A percentile compares a stretch with the other conserved stretches of the same genome.
Evolutionary conservation across 495 filamentous ascomycete genomes (phyloP).

Genomic region (Choiromyces venosus): DNA sequence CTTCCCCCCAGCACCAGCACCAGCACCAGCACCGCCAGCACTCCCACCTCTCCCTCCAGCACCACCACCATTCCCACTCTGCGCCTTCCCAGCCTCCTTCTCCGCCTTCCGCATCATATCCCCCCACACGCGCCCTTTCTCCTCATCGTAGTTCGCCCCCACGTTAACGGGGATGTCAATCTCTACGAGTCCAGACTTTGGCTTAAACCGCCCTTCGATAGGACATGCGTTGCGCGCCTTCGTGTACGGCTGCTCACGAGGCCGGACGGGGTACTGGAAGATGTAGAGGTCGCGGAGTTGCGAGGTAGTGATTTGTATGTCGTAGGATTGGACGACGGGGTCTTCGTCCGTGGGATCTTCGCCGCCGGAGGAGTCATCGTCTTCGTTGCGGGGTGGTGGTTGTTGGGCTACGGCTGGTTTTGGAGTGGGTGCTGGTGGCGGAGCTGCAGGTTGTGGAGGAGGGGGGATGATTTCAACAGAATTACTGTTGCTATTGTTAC

Average conservation of each 20-base stretch:
- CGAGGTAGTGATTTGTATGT: slow-evolving; percentile 38
- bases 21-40: slow-evolving; percentile 58
- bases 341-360: slow-evolving; percentile 27
- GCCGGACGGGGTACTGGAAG: slow-evolving; percentile 64
- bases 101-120: slow-evolving; percentile 54
- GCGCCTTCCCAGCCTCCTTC: slow-evolving; percentile 42
- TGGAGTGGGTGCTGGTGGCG: neutral
- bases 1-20: slow-evolving; percentile 43
- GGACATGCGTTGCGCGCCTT: slow-evolving; percentile 53
- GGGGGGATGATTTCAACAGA: neutral
- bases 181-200: slow-evolving; percentile 63
- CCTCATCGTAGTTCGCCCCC: slow-evolving; percentile 57
- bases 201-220: slow-evolving; percentile 60
- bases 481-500: neutral
- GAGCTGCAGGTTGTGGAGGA: neutral
- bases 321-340: slow-evolving; percentile 36
- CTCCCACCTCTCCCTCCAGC: slow-evolving; percentile 43
- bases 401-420: neutral
- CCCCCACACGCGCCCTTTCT: slow-evolving; percentile 61
- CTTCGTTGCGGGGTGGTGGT: neutral
- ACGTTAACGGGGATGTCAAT: slow-evolving; percentile 65
- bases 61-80: slow-evolving; percentile 56
- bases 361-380: slow-evolving; percentile 7
- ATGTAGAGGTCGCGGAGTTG: slow-evolving; percentile 52
- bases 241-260: slow-evolving; percentile 53